A percentile compares a stretch with the other conserved stretches of the same genome.
Evolutionary conservation across 169 alveolate species (phyloP).

Genomic region (Ichthyophthirius multifiliis): DNA sequence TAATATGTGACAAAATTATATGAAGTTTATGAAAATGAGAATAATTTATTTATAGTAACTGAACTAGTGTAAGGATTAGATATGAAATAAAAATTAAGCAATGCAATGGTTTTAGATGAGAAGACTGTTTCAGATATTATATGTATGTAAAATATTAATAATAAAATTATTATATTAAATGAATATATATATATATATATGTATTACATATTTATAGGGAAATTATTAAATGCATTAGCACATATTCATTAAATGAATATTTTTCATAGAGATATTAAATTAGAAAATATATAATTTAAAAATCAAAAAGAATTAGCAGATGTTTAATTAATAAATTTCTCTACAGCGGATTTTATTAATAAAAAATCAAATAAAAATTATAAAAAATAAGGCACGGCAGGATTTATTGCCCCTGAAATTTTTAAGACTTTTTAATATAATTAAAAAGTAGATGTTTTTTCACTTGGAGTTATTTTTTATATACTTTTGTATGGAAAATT

Average conservation of each 20-base stretch:
- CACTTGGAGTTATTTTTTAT: slow-evolving; percentile 32
- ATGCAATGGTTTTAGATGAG: slow-evolving; percentile 14
- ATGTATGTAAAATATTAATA: no score
- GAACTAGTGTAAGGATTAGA: slow-evolving; percentile 23
- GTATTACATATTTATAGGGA: no score
- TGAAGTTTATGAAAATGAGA: slow-evolving; percentile 27
- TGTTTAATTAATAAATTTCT: slow-evolving; percentile 22
- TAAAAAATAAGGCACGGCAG: slow-evolving; percentile 27
- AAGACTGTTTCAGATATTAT: slow-evolving; percentile 23
- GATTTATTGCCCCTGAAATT: slow-evolving; percentile 41
- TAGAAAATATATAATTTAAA: slow-evolving; percentile 28
- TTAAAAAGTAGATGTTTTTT: slow-evolving; percentile 29
- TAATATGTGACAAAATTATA: neutral
- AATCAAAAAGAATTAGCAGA: slow-evolving; percentile 25
- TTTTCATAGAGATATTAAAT: slow-evolving; percentile 35
- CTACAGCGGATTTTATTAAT: slow-evolving; percentile 8
- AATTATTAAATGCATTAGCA: neutral
- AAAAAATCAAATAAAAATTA: neutral
- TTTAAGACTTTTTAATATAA: slow-evolving; percentile 13
- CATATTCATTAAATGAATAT: slow-evolving; percentile 34
- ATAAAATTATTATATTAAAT: no score
- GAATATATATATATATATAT: no score
- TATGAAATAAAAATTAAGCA: slow-evolving; percentile 28
- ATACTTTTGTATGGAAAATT: slow-evolving; percentile 24
- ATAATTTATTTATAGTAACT: slow-evolving; percentile 7